A percentile compares a stretch with the other conserved stretches of the same genome.
phyloP scores from a whole-genome alignment of 1,139 yeast genomes.

The Citeromyces hawaiiensis region DNA sequence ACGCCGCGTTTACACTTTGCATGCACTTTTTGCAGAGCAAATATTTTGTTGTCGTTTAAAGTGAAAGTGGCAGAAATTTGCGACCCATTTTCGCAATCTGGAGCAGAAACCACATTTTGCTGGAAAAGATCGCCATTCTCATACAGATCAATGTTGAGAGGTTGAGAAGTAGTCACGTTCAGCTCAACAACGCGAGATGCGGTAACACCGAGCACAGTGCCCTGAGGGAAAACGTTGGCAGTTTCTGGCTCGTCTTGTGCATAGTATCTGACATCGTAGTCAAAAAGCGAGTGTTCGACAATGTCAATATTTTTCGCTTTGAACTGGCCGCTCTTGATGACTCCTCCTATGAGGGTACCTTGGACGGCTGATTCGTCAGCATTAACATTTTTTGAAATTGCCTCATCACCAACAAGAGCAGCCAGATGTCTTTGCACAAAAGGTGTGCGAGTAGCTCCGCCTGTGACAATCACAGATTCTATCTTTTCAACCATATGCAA shows the following conservation, averaged over 20 bases:
- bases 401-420: constrained; percentile 42
- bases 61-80: constrained; percentile 23
- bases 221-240: constrained; percentile 25
- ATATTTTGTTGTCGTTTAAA: constrained; percentile 35
- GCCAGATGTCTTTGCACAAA: constrained; percentile 53
- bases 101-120: constrained; percentile 16
- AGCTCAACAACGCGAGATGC: constrained; percentile 17
- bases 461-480: constrained; percentile 65
- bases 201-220: constrained; percentile 19
- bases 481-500: constrained; percentile 29
- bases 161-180: constrained; percentile 11
- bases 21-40: constrained; percentile 26
- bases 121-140: constrained; percentile 42
- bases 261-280: constrained; percentile 18
- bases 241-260: constrained; percentile 4
- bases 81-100: neutral
- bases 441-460: constrained; percentile 91
- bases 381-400: constrained; percentile 76
- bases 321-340: constrained; percentile 45
- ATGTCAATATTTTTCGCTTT: constrained; percentile 49
- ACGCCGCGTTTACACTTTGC: constrained; percentile 23
- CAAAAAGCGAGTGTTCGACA: constrained; percentile 37
- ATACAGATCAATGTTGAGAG: constrained; percentile 28
- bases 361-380: constrained; percentile 93
- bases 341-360: constrained; percentile 80